Base-by-base conservation (phyloP, 164 flowering plant species). In the Vitis rupestris region DNA sequence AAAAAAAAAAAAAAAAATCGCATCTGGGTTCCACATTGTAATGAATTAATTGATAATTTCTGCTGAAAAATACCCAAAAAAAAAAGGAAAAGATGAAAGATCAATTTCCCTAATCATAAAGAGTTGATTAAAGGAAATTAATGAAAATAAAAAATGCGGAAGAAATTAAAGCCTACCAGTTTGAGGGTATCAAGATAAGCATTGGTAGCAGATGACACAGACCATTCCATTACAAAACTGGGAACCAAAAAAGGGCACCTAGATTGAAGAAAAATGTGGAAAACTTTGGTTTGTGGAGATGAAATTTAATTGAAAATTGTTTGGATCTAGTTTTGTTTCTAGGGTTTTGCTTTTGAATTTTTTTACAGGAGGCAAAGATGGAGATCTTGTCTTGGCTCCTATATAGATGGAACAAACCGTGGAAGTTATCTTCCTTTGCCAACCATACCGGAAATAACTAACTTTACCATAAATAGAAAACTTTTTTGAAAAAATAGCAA, bases 131-230 rank as follows among this genome's bases (percentile, higher is more conserved):
- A 31, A 68, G 66, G 44, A 7, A 15, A 13, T 16, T 11, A 10
- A 12, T 53, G 3, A 51, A 29, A 53, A 10, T 17, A 68, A 57
- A 14, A 47, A 49, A 62, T 8, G 15, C 9, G 29, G 11, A 17
- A 37, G 30, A 63, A 13, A 1, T 48, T 49, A 9, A 13, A 14
- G n/a, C 12, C 58, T 76, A 86, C 90, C 82, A 86, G 76, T 62
- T 76, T 81, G 51, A 84, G 76, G 72, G 90, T 78, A 55, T 86
- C 86, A 49, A 86, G 80, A 73, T 64, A 86, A 23, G 90, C 90
- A 52, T 78, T 79, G 16, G 85, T 76, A 17, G 90, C 87, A 47
- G 80, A 80, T 65, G 68, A 49, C 30, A 83, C 79, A n/a, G 85
- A 82, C 86, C 90, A 86, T 17, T 80, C 87, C 82, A 81, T 83